phyloP scores from a whole-genome alignment of 345 rosid species.

The Salix suchowensis region DNA sequence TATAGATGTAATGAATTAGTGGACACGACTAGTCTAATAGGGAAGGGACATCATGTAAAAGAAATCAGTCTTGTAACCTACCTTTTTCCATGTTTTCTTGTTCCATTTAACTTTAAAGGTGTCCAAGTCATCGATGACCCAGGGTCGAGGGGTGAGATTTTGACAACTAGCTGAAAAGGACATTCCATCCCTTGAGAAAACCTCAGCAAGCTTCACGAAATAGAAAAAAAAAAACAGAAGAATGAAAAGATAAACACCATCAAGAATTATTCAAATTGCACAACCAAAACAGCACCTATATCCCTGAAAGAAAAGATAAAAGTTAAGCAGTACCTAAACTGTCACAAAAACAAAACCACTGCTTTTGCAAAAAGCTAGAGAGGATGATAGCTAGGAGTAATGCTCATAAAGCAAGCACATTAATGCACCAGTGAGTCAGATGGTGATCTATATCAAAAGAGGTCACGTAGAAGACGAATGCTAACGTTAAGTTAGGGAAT shows the following conservation, averaged over 20 bases:
- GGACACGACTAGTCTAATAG: background rate
- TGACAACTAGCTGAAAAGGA: conserved; percentile 92
- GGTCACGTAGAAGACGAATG: background rate
- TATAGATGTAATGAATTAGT: background rate
- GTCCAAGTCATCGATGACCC: conserved; percentile 94
- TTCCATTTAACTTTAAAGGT: conserved; percentile 69
- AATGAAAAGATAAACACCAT: background rate
- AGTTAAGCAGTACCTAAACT: background rate
- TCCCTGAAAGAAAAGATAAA: background rate
- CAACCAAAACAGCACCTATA: background rate
- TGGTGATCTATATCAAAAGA: background rate
- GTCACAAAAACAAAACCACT: background rate
- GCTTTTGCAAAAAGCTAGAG: background rate
- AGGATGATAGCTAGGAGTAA: background rate
- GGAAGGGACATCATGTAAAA: conserved; percentile 1
- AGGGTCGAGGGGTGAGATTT: conserved; percentile 84
- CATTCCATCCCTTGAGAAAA: conserved; percentile 94
- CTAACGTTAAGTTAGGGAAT: background rate
- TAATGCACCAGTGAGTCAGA: background rate
- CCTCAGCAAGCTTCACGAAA: conserved; percentile 86
- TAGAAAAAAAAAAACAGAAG: background rate
- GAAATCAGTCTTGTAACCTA: conserved; percentile 12
- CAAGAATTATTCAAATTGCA: background rate
- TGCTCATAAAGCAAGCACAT: background rate
- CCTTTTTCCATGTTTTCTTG: conserved; percentile 97